These are phyloP conservation scores for Albugo candida DNA, from an alignment of 352 stramenopile genomes.

Conservation along the genomic window DNA sequence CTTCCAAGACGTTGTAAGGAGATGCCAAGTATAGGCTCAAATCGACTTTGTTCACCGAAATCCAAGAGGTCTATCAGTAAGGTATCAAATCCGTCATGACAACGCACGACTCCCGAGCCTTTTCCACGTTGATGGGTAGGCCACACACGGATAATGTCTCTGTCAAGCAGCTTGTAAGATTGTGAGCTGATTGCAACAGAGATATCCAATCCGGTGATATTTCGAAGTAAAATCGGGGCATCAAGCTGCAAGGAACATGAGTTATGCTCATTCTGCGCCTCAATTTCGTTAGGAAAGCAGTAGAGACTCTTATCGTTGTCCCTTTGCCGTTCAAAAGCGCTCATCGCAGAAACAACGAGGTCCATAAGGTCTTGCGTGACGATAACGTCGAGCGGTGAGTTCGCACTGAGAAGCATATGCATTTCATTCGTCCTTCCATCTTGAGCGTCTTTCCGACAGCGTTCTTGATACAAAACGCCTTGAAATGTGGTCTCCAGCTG, in stretches of 20 bases:
- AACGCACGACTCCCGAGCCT: conserved; percentile 44
- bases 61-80: conserved; percentile 43
- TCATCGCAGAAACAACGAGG: conserved; percentile 48
- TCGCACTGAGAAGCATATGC: conserved; percentile 51
- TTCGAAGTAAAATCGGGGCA: conserved; percentile 56
- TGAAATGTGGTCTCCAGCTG: conserved; percentile 44
- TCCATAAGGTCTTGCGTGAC: conserved; percentile 63
- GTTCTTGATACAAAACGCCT: conserved; percentile 14
- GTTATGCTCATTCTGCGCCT: too few relatives aligned
- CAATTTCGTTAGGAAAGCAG: too few relatives aligned
- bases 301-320: too few relatives aligned
- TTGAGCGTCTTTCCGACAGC: not conserved
- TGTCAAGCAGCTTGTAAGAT: too few relatives aligned
- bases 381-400: conserved; percentile 46
- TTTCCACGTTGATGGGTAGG: conserved; percentile 24
- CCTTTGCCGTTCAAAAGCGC: conserved; percentile 35
- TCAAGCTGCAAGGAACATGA: conserved; percentile 1
- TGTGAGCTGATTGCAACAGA: too few relatives aligned
- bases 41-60: conserved; percentile 11
- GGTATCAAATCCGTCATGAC: conserved; percentile 38
- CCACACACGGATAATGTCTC: too few relatives aligned
- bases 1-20: conserved; percentile 60
- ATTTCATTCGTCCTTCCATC: conserved; percentile 24
- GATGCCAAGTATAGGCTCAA: conserved; percentile 57
- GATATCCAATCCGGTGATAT: conserved; percentile 48